A percentile compares a stretch with the other conserved stretches of the same genome.
These are phyloP conservation scores for Pisolithus marmoratus DNA, from an alignment of 768 basidiomycete genomes.

Conservation along the genomic window DNA sequence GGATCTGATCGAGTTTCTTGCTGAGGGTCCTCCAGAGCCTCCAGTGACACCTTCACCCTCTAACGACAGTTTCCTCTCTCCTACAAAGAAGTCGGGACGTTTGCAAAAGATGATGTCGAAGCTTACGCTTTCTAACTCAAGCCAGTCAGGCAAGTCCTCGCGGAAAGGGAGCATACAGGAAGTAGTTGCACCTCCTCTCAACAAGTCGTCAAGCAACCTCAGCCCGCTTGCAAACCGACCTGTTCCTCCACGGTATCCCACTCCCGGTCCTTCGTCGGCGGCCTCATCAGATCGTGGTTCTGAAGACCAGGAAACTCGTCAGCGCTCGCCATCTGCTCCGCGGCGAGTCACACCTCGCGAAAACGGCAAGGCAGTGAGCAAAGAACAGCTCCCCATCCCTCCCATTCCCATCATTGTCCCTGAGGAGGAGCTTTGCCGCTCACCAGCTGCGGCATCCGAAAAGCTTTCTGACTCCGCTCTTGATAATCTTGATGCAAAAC, in stretches of 20 bases:
- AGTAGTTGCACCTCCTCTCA: constrained; percentile 12
- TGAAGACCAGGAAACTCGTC: constrained; percentile 15
- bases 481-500: background rate
- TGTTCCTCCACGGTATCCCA: constrained; percentile 53
- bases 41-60: constrained; percentile 15
- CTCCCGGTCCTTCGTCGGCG: constrained; percentile 41
- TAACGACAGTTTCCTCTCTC: constrained; percentile 39
- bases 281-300: constrained; percentile 30
- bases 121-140: constrained; percentile 43
- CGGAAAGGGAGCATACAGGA: constrained; percentile 27
- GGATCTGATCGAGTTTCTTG: constrained; percentile 53
- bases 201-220: constrained; percentile 35
- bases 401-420: constrained; percentile 4
- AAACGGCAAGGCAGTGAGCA: constrained; percentile 12
- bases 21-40: constrained; percentile 48
- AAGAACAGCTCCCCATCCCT: constrained; percentile 3
- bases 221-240: constrained; percentile 53
- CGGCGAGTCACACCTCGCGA: constrained; percentile 17
- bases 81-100: constrained; percentile 50
- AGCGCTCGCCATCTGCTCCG: constrained; percentile 22
- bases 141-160: constrained; percentile 22
- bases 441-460: background rate
- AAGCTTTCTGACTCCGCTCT: background rate
- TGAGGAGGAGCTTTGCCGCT: background rate
- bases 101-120: constrained; percentile 82